Base-by-base conservation (phyloP, 371 early-diverging fungal species). In the Saksenaea oblongispora region DNA sequence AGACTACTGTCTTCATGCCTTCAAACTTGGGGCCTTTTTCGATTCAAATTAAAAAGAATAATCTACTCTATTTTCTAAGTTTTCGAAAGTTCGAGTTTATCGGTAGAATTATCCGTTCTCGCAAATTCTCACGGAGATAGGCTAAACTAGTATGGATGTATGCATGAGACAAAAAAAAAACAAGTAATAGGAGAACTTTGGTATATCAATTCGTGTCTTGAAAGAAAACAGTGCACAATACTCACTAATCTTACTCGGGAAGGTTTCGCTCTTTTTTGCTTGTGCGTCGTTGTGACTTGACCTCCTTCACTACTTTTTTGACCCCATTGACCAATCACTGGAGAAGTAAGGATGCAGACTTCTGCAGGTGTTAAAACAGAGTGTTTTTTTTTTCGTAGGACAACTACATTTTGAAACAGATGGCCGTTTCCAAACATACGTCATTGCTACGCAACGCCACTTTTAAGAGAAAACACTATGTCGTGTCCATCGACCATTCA, bases 281-380 rank as follows among this genome's bases (percentile, higher is more conserved):
- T 39, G n/a, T 39, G 15, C 39, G n/a, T 39, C 39, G n/a, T 11
- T 14, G n/a, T 47, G 22, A 5, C 22, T 47, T n/a, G 24, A 24
- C 3, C 22, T 4, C n/a, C 22, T 18, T 22, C 10, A 47, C 31
- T 31, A 22, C 10, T 5, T 22, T 47, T 47, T 0, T 11, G 22
- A 47, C 11, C 10, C 17, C 51, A 22, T 47, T 47, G 11, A 47
- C 22, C 24, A 47, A 17, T 47, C 51, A 47, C 51, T 22, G 51
- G 5, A 4, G 22, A 47, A 10, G 22, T 47, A 22, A n/a, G 1
- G n/a, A 47, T 47, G 51, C 51, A 22, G 9, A 47, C 24, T 18
- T 8, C 51, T 47, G 51, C 51, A 47, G 51, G 51, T 47, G 51
- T 47, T 22, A 47, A 47, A 47, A 47, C 17, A 47, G 22, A 47